These are phyloP conservation scores for Brassica rapa DNA, from an alignment of 345 rosid species.

Conservation along the genomic window DNA sequence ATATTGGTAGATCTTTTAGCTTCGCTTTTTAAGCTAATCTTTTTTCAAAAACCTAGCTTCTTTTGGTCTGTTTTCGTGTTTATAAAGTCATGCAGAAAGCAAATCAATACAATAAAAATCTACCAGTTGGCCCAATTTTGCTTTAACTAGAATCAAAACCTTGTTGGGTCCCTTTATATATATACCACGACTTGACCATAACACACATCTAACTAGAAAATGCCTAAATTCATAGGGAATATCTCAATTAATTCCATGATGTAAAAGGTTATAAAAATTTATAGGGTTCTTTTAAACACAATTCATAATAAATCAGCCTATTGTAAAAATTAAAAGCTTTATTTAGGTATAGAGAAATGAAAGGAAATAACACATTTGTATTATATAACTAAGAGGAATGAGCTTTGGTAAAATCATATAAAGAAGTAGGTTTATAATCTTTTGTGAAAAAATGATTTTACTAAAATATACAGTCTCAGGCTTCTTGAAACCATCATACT, in stretches of 20 bases:
- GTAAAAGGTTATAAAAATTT: neutral
- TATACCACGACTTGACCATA: conserved; percentile 35
- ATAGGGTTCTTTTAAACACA: neutral
- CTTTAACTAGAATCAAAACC: conserved; percentile 40
- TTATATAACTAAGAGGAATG: neutral
- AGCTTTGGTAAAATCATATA: neutral
- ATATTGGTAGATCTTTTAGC: conserved; percentile 37
- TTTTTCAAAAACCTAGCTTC: conserved; percentile 14
- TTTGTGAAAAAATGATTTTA: neutral
- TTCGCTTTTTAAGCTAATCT: conserved; percentile 39
- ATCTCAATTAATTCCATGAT: neutral
- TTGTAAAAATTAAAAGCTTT: neutral
- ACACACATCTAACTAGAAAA: conserved; percentile 20
- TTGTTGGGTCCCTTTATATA: conserved; percentile 33
- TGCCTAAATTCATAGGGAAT: conserved; percentile 15
- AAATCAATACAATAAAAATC: neutral
- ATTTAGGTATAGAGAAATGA: neutral
- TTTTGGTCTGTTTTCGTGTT: conserved; percentile 38
- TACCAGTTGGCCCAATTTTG: conserved; percentile 33
- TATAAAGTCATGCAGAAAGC: conserved; percentile 39
- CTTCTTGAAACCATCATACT: neutral
- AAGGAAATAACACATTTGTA: neutral
- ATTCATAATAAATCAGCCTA: neutral
- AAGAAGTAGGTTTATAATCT: neutral
- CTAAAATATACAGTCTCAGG: neutral